Evolutionary conservation across 148 eudicot genomes (phyloP).

Genomic region (Vaccinium myrtillus): DNA sequence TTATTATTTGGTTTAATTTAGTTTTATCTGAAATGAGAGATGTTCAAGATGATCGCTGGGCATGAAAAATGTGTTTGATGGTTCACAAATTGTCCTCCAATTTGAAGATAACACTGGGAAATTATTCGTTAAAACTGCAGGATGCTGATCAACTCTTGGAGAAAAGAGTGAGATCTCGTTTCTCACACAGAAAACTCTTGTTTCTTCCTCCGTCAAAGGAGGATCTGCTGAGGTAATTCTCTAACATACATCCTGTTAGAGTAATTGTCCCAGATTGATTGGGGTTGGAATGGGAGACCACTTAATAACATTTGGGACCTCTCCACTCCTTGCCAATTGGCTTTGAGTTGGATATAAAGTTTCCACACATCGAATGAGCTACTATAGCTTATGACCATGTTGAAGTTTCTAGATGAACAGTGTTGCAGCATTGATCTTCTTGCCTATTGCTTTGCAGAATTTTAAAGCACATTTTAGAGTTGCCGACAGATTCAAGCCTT

Average conservation of each 20-base stretch:
- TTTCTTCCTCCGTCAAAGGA: slow-evolving; percentile 84
- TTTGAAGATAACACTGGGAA: slow-evolving; percentile 1
- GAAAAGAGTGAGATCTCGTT: slow-evolving; percentile 96
- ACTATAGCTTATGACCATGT: background rate
- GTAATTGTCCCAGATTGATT: too few relatives aligned
- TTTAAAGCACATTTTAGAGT: slow-evolving; percentile 56
- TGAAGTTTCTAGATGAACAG: background rate
- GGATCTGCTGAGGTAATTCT: slow-evolving; percentile 55
- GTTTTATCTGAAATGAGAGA: background rate
- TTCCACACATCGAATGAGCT: background rate
- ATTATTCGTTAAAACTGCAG: slow-evolving; percentile 38
- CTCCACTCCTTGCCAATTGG: too few relatives aligned
- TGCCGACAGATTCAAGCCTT: slow-evolving; percentile 68
- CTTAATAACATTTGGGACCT: too few relatives aligned
- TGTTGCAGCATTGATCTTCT: slow-evolving; percentile 1
- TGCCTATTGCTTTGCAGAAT: slow-evolving; percentile 46
- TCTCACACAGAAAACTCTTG: slow-evolving; percentile 87
- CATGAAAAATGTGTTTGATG: slow-evolving; percentile 1
- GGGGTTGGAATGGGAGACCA: too few relatives aligned
- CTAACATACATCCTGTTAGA: background rate
- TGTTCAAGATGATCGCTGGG: background rate
- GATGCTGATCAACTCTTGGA: slow-evolving; percentile 99
- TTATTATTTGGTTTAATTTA: background rate
- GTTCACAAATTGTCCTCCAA: background rate
- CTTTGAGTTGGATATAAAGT: too few relatives aligned